phyloP scores from a whole-genome alignment of 805 yeast species.

The Komagataella populi region DNA sequence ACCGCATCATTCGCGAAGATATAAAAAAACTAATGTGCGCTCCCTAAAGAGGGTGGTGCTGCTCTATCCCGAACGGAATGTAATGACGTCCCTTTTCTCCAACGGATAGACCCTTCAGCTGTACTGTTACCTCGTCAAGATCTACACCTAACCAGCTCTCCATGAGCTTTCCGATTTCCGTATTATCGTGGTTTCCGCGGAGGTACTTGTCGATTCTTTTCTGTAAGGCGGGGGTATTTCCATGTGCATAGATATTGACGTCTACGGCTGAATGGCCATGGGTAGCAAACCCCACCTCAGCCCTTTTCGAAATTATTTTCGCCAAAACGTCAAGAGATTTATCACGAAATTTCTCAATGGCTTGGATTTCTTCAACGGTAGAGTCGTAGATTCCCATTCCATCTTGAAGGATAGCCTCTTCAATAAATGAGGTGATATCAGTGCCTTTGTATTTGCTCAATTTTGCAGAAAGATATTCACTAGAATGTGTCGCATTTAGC shows the following conservation, averaged over 20 bases:
- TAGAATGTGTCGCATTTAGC: constrained; percentile 57
- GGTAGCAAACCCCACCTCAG: constrained; percentile 92
- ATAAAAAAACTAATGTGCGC: not conserved
- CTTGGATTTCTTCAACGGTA: constrained; percentile 36
- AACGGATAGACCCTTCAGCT: constrained; percentile 15
- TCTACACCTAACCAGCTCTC: constrained; percentile 35
- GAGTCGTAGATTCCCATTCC: constrained; percentile 57
- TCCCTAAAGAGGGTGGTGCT: not conserved
- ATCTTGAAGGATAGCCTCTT: constrained; percentile 37
- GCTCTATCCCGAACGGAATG: not conserved
- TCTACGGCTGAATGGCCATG: constrained; percentile 96
- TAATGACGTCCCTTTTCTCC: constrained; percentile 4
- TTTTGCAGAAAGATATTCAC: constrained; percentile 49
- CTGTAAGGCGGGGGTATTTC: constrained; percentile 38
- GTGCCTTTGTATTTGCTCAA: constrained; percentile 22
- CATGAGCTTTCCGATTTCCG: constrained; percentile 69
- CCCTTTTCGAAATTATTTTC: constrained; percentile 63
- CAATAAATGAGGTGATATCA: constrained; percentile 30
- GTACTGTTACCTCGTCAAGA: constrained; percentile 25
- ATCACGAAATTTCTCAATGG: constrained; percentile 20
- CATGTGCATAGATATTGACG: constrained; percentile 78
- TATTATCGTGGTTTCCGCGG: constrained; percentile 78
- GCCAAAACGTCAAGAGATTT: constrained; percentile 37
- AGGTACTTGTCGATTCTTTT: constrained; percentile 28
- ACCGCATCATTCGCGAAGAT: constrained; percentile 4